Conservation (phyloP, 257 asterid species). For the Echium plantagineum region DNA sequence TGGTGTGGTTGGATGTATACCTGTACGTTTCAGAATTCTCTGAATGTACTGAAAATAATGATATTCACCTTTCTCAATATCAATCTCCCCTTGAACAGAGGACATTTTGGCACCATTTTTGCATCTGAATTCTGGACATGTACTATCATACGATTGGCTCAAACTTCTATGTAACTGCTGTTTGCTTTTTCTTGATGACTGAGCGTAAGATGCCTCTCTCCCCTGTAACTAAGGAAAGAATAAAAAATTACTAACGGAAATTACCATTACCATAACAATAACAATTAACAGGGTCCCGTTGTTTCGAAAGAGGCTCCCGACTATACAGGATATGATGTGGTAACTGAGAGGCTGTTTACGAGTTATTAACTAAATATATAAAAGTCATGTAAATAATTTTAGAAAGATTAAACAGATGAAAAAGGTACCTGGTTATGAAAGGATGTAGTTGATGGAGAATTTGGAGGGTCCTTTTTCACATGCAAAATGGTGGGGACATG, state of each 20-base stretch:
- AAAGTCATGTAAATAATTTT: not conserved
- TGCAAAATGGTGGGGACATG: slow-evolving; percentile 51
- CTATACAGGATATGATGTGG: too few species aligned
- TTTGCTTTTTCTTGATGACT: slow-evolving; percentile 44
- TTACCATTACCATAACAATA: too few species aligned
- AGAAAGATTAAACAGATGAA: not conserved
- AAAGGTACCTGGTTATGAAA: slow-evolving; percentile 53
- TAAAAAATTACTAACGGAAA: too few species aligned
- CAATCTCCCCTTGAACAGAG: slow-evolving; percentile 21
- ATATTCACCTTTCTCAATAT: not conserved
- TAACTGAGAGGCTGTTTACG: too few species aligned
- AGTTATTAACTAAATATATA: not conserved
- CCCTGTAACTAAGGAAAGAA: not conserved
- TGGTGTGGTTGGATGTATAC: slow-evolving; percentile 24
- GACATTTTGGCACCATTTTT: slow-evolving; percentile 22
- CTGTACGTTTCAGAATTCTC: slow-evolving; percentile 56
- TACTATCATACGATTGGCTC: slow-evolving; percentile 43
- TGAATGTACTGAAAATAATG: slow-evolving; percentile 33
- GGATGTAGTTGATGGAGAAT: slow-evolving; percentile 38
- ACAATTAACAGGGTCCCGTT: too few species aligned
- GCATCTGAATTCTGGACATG: slow-evolving; percentile 14
- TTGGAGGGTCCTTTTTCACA: slow-evolving; percentile 46
- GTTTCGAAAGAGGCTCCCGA: too few species aligned
- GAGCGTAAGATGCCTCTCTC: slow-evolving; percentile 27
- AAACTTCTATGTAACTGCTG: slow-evolving; percentile 48